Evolutionary conservation across 257 asterid species (phyloP).

Genomic region (Misopates orontium): DNA sequence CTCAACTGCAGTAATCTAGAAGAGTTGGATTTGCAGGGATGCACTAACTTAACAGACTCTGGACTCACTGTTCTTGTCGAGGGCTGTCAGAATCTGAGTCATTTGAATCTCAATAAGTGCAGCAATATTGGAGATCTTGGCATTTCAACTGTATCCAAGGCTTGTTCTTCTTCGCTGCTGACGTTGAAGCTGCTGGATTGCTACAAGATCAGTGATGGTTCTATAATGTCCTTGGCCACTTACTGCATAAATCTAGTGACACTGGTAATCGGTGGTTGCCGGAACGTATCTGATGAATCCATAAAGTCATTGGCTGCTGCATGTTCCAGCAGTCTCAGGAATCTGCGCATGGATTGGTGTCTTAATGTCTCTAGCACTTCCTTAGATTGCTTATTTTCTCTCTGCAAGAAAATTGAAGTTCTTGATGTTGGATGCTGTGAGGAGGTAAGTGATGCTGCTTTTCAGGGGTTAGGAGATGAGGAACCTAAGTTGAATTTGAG

Average conservation of each 20-base stretch:
- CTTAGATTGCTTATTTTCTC: conserved; percentile 47
- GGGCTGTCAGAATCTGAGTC: conserved; percentile 73
- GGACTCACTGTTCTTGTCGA: conserved; percentile 72
- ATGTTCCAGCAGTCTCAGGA: conserved; percentile 59
- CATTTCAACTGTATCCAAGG: conserved; percentile 55
- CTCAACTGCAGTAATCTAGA: conserved; percentile 64
- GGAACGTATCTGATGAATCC: conserved; percentile 64
- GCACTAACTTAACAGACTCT: conserved; percentile 66
- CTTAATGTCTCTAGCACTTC: conserved; percentile 64
- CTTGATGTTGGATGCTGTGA: conserved; percentile 94
- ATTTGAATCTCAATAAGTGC: conserved; percentile 78
- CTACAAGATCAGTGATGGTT: conserved; percentile 69
- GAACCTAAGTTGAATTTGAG: conserved; percentile 49
- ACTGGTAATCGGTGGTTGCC: conserved; percentile 83
- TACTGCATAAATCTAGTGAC: conserved; percentile 68
- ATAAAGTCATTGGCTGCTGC: conserved; percentile 62
- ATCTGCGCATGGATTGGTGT: conserved; percentile 97
- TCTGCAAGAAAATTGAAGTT: conserved; percentile 77
- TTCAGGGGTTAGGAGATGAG: conserved; percentile 56
- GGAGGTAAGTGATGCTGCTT: conserved; percentile 79
- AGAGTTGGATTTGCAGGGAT: conserved; percentile 74
- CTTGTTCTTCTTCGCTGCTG: conserved; percentile 60
- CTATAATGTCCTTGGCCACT: conserved; percentile 57
- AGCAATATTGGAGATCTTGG: conserved; percentile 72
- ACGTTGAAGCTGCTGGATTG: conserved; percentile 81